Evolutionary conservation across 2,329 filamentous ascomycete species (phyloP), one percentile per base, ranked within the genome.

Genomic region (Waltergamsia citrina): DNA sequence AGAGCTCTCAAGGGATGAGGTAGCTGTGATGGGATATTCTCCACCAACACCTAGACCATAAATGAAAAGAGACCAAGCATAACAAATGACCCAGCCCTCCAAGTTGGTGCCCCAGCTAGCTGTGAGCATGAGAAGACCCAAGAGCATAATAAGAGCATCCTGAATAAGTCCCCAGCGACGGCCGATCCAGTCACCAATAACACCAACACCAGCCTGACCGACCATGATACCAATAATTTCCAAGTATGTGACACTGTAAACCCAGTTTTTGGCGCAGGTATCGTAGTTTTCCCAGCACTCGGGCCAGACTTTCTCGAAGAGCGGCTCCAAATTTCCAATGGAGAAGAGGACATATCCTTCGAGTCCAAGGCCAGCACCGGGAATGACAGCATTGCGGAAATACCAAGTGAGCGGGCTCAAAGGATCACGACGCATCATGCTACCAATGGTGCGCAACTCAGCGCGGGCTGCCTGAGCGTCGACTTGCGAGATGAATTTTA

Each of bases 331-430:
- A 59, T 94, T 95, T 38, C 90, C 90, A 46, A 96, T 95, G 42
- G 88, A 95, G 69, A 96, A 96, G 15, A 96, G 74, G 27, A 95
- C 88, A 53, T 95, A 96, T 48, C 86, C 90, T 70, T 96, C 90
- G 19, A 96, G 74, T 53, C 87, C 81, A 33, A 96, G 76, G 54
- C 90, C 90, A 44, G 87, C 87, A 60, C 90, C 90, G 32, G 90
- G 90, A 38, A 96, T 77, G 35, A 95, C 81, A 60, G 88, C 90
- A 54, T 94, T 92, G 51, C 78, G 76, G 54, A 93, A 81, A 58
- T 96, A 96, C 70, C 80, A 92, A 17, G 71, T 65, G n/a, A 96
- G 37, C 1, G 88, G 87, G 36, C 80, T 83, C 12, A 95, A 68
- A 20, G 88, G 87, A 50, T 95, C 86, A 36, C 78, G 69, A 67